These are phyloP conservation scores for Zymoseptoria tritici DNA, from an alignment of 2,329 filamentous ascomycete species.

Conservation along the genomic window DNA sequence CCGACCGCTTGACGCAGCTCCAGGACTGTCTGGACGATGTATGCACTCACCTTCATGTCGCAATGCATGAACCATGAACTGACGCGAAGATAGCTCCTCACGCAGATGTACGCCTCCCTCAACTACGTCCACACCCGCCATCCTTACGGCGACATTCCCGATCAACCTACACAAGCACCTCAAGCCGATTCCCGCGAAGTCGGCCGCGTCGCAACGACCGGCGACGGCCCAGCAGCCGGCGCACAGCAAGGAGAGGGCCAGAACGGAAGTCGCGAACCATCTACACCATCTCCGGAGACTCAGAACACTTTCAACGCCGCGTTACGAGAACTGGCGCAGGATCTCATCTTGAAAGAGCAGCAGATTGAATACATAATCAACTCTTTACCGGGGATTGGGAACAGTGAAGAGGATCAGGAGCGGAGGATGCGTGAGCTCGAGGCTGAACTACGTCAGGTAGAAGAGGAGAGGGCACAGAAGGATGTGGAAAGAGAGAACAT, in stretches of 20 bases:
- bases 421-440: conserved; percentile 45
- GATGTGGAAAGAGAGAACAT: conserved; percentile 37
- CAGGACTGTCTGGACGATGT: conserved; percentile 82
- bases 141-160: conserved; percentile 35
- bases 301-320: conserved; percentile 59
- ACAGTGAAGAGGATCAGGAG: conserved; percentile 70
- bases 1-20: conserved; percentile 70
- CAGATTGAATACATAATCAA: conserved; percentile 74
- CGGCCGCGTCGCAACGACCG: conserved; percentile 13
- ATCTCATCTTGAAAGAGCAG: conserved; percentile 72
- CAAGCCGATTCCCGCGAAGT: conserved; percentile 10
- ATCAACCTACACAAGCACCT: conserved; percentile 34
- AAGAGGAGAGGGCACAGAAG: conserved; percentile 35
- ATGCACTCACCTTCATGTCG: conserved; percentile 7
- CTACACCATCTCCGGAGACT: conserved; percentile 53
- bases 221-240: conserved; percentile 3
- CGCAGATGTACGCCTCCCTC: conserved; percentile 42
- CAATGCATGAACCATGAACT: conserved; percentile 2
- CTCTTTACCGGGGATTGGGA: conserved; percentile 67
- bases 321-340: conserved; percentile 65
- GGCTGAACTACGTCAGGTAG: conserved; percentile 35
- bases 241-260: conserved; percentile 8
- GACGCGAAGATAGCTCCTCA: conserved; percentile 33
- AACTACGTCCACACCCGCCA: conserved; percentile 38
- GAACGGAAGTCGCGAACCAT: conserved; percentile 13